Evolutionary conservation across 2,329 filamentous ascomycete genomes (phyloP).

Genomic region (Sporothrix dimorphospora): DNA sequence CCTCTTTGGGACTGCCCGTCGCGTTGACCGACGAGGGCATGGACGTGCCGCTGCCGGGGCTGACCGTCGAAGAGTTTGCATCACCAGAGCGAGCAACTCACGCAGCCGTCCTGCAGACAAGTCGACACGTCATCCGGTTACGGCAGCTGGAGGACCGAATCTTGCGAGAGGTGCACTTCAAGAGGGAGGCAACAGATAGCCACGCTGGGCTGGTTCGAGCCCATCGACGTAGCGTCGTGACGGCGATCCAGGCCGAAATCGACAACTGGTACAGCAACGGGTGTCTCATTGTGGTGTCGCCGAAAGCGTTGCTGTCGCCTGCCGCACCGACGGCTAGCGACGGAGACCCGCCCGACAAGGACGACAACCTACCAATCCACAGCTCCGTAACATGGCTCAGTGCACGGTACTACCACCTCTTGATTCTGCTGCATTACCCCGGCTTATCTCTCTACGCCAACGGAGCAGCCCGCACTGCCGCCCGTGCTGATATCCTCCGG

Average conservation of each 20-base stretch:
- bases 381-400: background rate
- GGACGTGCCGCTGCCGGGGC: background rate
- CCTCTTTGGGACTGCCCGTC: background rate
- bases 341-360: background rate
- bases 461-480: background rate
- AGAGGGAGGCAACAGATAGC: background rate
- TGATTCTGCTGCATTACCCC: background rate
- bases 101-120: background rate
- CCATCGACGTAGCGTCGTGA: background rate
- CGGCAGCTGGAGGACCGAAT: background rate
- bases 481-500: background rate
- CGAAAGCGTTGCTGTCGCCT: background rate
- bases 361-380: background rate
- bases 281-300: background rate
- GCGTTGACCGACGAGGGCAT: background rate
- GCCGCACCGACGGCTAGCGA: background rate
- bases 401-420: background rate
- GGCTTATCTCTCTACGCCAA: background rate
- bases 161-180: background rate
- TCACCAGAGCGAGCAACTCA: background rate
- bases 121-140: background rate
- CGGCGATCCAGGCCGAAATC: background rate
- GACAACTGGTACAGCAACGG: background rate
- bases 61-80: background rate
- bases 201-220: background rate